Evolutionary conservation across 2,329 filamentous ascomycete genomes (phyloP).

Genomic region (Ophiocordyceps camponoti-floridani): DNA sequence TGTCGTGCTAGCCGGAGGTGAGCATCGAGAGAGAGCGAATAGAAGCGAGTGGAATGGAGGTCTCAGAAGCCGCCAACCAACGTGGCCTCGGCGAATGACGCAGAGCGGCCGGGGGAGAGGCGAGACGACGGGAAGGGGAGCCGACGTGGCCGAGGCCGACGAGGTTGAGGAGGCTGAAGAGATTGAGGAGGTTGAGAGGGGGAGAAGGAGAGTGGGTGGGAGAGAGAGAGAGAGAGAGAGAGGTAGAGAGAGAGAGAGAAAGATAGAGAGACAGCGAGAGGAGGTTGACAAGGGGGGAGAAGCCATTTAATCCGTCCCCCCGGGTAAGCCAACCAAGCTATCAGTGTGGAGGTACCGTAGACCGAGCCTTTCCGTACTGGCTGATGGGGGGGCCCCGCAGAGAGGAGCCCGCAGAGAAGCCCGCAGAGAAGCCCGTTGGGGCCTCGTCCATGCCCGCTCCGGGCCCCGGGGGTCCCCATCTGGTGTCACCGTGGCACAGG

Average conservation of each 20-base stretch:
- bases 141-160: background rate
- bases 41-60: conserved; percentile 2
- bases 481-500: too few species aligned
- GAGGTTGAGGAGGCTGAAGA: background rate
- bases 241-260: too few species aligned
- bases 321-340: too few species aligned
- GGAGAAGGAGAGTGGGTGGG: too few species aligned
- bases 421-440: too few species aligned
- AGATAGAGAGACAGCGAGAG: too few species aligned
- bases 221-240: too few species aligned
- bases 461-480: too few species aligned
- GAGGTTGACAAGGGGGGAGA: background rate
- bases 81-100: conserved; percentile 1
- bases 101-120: background rate
- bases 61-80: conserved; percentile 1
- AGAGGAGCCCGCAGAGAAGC: background rate
- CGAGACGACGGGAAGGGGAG: conserved; percentile 1
- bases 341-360: too few species aligned
- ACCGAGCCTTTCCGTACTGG: background rate
- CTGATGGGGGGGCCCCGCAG: background rate
- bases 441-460: too few species aligned
- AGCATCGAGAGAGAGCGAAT: background rate
- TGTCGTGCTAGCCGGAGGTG: background rate
- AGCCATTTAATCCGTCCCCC: too few species aligned
- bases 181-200: too few species aligned